Base-by-base conservation (phyloP, 1,284 basidiomycete species). In the Leccinum subspadiceum region DNA sequence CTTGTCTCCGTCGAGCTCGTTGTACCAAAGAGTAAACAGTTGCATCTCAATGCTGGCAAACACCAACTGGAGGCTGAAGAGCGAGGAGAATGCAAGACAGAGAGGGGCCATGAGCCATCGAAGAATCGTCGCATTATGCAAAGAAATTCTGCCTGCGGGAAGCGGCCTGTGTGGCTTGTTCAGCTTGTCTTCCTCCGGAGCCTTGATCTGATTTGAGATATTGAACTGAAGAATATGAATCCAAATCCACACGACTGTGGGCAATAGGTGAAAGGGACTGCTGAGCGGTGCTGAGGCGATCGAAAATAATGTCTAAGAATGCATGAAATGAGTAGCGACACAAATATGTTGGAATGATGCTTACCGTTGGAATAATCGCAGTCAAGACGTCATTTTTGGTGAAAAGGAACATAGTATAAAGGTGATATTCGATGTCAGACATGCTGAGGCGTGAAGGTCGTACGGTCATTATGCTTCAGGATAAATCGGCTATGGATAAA, bases 141-240 rank as follows among this genome's bases (percentile, higher is more conserved):
- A 20, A 0, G 76, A 67, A 24, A 81, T 74, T 5, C 76, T 72
- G 8, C 71, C 70, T 3, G 76, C 63, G 0, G 79, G 79, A 15
- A 81, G 64, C 0, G 80, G 80, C 9, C 80, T 65, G 44, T 73
- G 71, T 3, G 73, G 69, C 56, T 81, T 78, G 66, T 81, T 81
- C 33, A 68, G 31, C 20, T 57, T 61, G 64, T 82, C 80, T 62
- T 81, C 81, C 13, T 74, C 73, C 1, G 71, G 70, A 2, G 68
- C 66, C 20, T 76, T 66, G 50, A 70, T 72, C 65, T 81, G 80
- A 57, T 81, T 81, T 1, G 80, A 74, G 17, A 81, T 66, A 51
- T 76, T 66, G 62, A 77, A 77, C 39, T 79, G 78, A 8, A 82
- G 67, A 1, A 77, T 62, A 46, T 82, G 77, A 1, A 77, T 44